Evolutionary conservation across 106 monocot genomes (phyloP), one percentile per base, ranked within the genome.

Genomic region (Dioscorea dumetorum): DNA sequence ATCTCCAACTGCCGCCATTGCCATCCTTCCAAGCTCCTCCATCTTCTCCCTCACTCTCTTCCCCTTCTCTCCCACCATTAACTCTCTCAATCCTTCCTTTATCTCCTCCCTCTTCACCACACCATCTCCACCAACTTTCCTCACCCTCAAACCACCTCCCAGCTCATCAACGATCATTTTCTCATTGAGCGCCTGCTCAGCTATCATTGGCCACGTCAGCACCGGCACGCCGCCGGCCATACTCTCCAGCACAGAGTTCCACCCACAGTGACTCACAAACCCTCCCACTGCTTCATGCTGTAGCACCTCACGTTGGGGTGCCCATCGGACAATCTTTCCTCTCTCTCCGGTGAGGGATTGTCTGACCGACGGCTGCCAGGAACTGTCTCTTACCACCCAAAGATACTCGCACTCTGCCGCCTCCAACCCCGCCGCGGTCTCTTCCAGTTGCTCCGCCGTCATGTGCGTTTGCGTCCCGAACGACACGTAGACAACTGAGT

Each of bases 401-500:
- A 85, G 18, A 64, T 60, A 81, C 2, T 32, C 31, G 58, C 7
- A 48, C 8, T 68, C 78, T 17, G 71, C 22, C 24, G 12, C 18
- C 2, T 48, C 74, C 52, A 85, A 64, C 63, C 80, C 77, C 32
- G 34, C 52, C n/a, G 81, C 80, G 12, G 73, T 23, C 74, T 73
- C 77, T 14, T 74, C 68, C 31, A 77, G 58, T 71, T 78, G 85
- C 57, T 52, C 67, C 16, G 34, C 64, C 15, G 67, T 16, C 48
- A 77, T 17, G 20, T 62, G 15, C 13, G 74, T 62, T 67, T 81
- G 80, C 35, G 77, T 85, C 3, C 85, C 85, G 64, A 85, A 81
- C 19, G 80, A 61, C 17, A 81, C 77, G 71, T 81, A 85, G 31
- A 81, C 31, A 19, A 81, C 78, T 11, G 80, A 77, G 11, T 22